A percentile compares a stretch with the other conserved stretches of the same genome.
Conservation (phyloP, 208 protist genomes). For the Novymonas esmeraldas region DNA sequence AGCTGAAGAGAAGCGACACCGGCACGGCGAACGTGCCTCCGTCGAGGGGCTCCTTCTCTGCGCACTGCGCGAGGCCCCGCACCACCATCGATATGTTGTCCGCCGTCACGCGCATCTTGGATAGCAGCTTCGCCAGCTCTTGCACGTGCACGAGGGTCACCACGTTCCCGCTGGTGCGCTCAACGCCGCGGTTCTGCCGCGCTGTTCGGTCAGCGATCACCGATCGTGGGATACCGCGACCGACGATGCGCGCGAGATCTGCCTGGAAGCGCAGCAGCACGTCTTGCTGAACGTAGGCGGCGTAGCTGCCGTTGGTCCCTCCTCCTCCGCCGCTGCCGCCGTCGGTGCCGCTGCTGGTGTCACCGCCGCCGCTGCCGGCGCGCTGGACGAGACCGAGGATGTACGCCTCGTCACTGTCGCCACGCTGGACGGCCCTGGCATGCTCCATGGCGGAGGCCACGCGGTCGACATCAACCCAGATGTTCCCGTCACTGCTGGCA, state of each 20-base stretch:
- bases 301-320: slow-evolving; percentile 37
- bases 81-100: slow-evolving; percentile 65
- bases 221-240: slow-evolving; percentile 62
- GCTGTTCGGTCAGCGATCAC: slow-evolving; percentile 54
- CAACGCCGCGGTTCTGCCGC: slow-evolving; percentile 44
- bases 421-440: slow-evolving; percentile 32
- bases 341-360: slow-evolving; percentile 26
- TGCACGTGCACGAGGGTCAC: slow-evolving; percentile 61
- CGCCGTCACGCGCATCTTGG: slow-evolving; percentile 56
- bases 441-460: slow-evolving; percentile 61
- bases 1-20: slow-evolving; percentile 69
- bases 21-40: slow-evolving; percentile 74
- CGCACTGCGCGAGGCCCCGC: slow-evolving; percentile 72
- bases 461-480: slow-evolving; percentile 77
- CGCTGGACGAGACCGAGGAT: slow-evolving; percentile 69
- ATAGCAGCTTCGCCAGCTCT: slow-evolving; percentile 63
- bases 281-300: slow-evolving; percentile 52
- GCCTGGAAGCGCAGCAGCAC: slow-evolving; percentile 59
- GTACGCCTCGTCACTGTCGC: slow-evolving; percentile 69
- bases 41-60: slow-evolving; percentile 64
- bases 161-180: slow-evolving; percentile 66
- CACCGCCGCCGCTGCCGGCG: slow-evolving; percentile 26
- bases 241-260: slow-evolving; percentile 65
- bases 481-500: slow-evolving; percentile 32
- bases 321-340: slow-evolving; percentile 4